Conservation (phyloP, 2,329 filamentous ascomycete genomes). For the Sarocladium strictum region DNA sequence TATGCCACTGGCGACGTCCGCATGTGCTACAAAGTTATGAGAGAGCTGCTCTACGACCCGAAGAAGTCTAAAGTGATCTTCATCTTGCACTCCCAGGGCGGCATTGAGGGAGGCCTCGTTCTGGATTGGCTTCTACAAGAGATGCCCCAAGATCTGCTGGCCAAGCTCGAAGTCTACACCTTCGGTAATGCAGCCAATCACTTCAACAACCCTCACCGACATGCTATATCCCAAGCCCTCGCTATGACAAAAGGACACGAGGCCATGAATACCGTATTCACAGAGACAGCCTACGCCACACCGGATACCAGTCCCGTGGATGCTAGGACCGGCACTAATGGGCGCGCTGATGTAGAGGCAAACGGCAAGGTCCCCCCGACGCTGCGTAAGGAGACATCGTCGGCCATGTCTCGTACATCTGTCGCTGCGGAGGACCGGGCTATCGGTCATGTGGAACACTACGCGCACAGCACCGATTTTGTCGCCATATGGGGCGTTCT, state of each 20-base stretch:
- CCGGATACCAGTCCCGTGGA: constrained; percentile 17
- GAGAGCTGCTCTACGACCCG: constrained; percentile 56
- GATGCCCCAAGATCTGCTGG: constrained; percentile 56
- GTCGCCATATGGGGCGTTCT: constrained; percentile 70
- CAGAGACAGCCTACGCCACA: constrained; percentile 28
- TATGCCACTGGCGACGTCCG: constrained; percentile 67
- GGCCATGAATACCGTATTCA: constrained; percentile 26
- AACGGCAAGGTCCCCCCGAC: constrained; percentile 13
- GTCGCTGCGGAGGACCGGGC: constrained; percentile 38
- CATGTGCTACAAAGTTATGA: constrained; percentile 55
- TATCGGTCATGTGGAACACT: constrained; percentile 73
- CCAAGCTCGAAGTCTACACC: constrained; percentile 69
- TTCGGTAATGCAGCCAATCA: constrained; percentile 77
- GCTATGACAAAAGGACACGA: constrained; percentile 26
- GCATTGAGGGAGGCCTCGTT: constrained; percentile 65
- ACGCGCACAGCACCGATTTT: constrained; percentile 68
- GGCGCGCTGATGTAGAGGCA: background rate
- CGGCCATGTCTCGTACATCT: constrained; percentile 26
- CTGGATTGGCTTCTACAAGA: constrained; percentile 74
- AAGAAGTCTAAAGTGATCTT: constrained; percentile 64
- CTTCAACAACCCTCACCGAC: constrained; percentile 69
- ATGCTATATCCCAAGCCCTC: constrained; percentile 37
- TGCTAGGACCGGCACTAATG: background rate
- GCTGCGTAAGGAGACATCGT: constrained; percentile 16
- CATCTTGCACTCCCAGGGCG: constrained; percentile 72